Evolutionary conservation across 257 asterid genomes (phyloP).

Genomic region (Ajuga chamaepitys): DNA sequence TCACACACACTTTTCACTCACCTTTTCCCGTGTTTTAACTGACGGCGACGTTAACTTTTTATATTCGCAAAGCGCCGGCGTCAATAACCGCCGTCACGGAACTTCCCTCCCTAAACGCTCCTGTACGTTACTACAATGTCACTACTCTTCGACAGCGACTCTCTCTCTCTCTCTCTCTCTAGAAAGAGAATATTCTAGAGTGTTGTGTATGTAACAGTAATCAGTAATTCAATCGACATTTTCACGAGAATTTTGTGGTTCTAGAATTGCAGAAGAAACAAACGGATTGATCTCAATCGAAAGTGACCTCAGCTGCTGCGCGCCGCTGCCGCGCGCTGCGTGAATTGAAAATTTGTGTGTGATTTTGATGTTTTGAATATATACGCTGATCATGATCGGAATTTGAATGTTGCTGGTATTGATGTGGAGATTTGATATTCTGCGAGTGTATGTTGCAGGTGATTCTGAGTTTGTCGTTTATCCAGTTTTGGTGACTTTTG

Average conservation of each 20-base stretch:
- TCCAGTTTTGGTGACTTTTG: constrained; percentile 8
- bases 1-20: constrained; percentile 16
- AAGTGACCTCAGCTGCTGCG: constrained; percentile 25
- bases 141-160: constrained; percentile 22
- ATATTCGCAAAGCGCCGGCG: constrained; percentile 23
- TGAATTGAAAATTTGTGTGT: background rate
- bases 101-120: constrained; percentile 15
- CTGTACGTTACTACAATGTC: constrained; percentile 19
- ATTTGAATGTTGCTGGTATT: constrained; percentile 28
- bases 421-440: background rate
- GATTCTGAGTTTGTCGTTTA: background rate
- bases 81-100: constrained; percentile 24
- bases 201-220: constrained; percentile 20
- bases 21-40: constrained; percentile 11
- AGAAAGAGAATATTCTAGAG: background rate
- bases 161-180: constrained; percentile 6
- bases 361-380: background rate
- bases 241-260: constrained; percentile 46
- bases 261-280: constrained; percentile 22
- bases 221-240: constrained; percentile 34
- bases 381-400: constrained; percentile 22
- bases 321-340: constrained; percentile 12
- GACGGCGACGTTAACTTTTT: constrained; percentile 31
- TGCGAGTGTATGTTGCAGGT: constrained; percentile 1
- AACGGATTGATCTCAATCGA: constrained; percentile 29